phyloP scores from a whole-genome alignment of 2,329 filamentous ascomycete genomes.

The Dothideomycetes sp. region DNA sequence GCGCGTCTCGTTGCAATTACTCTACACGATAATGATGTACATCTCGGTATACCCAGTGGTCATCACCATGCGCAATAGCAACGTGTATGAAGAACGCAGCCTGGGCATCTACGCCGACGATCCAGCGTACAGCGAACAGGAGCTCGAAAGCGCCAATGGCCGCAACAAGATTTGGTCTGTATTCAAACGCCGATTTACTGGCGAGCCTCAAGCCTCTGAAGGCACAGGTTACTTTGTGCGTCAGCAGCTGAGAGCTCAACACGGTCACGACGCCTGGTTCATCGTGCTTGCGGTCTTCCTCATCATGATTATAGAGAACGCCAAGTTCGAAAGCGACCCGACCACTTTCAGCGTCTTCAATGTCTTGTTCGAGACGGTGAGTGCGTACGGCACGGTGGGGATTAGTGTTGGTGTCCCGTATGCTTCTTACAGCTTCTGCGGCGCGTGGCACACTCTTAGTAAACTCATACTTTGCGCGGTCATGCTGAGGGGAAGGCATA shows the following conservation, averaged over 20 bases:
- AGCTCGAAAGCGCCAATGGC: no score
- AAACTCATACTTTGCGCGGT: slow-evolving; percentile 45
- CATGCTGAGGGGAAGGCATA: slow-evolving; percentile 45
- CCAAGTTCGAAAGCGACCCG: slow-evolving; percentile 24
- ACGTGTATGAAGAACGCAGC: slow-evolving; percentile 51
- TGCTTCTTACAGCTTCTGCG: slow-evolving; percentile 35
- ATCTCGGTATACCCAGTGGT: slow-evolving; percentile 51
- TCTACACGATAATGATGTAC: slow-evolving; percentile 56
- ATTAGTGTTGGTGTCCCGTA: slow-evolving; percentile 35
- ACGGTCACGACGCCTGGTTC: slow-evolving; percentile 37
- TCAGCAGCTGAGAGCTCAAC: slow-evolving; percentile 34
- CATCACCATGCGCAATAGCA: slow-evolving; percentile 49
- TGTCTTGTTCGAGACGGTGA: slow-evolving; percentile 35
- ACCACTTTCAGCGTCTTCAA: slow-evolving; percentile 31
- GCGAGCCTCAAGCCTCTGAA: slow-evolving; percentile 10
- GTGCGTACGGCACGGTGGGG: slow-evolving; percentile 30
- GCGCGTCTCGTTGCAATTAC: slow-evolving; percentile 45
- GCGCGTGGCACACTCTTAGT: slow-evolving; percentile 36
- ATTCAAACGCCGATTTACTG: neutral
- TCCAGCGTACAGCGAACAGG: no score
- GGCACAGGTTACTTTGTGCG: slow-evolving; percentile 27
- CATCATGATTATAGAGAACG: slow-evolving; percentile 33
- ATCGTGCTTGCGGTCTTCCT: slow-evolving; percentile 33
- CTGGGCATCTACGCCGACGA: slow-evolving; percentile 46
- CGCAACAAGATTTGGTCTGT: no score